phyloP scores from a whole-genome alignment of 345 rosid species.

The Eucalyptus polyanthemos region DNA sequence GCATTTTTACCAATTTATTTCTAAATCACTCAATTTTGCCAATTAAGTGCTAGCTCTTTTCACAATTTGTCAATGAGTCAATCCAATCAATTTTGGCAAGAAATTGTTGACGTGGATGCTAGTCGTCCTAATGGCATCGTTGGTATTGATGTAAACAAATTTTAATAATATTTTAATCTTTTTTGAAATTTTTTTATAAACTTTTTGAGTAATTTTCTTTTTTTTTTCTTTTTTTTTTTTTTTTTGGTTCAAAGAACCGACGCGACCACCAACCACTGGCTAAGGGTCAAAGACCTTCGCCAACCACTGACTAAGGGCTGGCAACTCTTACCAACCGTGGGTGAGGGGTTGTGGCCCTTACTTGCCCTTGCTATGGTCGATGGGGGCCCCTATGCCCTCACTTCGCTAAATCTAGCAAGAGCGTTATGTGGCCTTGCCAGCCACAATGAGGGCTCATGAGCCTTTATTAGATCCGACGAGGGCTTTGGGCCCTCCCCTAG shows the following conservation, averaged over 20 bases:
- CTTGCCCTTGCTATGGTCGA: not conserved
- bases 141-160: too few species aligned
- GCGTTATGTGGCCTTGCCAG: not conserved
- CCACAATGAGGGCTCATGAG: not conserved
- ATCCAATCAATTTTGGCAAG: not conserved
- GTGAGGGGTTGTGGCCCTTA: not conserved
- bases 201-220: too few species aligned
- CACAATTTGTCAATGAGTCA: not conserved
- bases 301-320: rapidly evolving
- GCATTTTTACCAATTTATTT: not conserved
- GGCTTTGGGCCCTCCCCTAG: not conserved
- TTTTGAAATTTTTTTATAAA: too few species aligned
- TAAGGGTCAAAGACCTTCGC: not conserved
- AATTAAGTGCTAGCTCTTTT: too few species aligned
- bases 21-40: too few species aligned
- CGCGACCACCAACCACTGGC: rapidly evolving
- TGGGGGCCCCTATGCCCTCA: not conserved
- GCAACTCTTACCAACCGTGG: not conserved
- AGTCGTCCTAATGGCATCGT: rapidly evolving
- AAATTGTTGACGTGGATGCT: rapidly evolving
- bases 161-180: too few species aligned
- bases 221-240: too few species aligned
- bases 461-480: not conserved
- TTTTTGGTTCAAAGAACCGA: too few species aligned
- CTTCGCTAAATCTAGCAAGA: too few species aligned